Base-by-base conservation (phyloP, 139 green algal species). In the Chlorella sp. region DNA sequence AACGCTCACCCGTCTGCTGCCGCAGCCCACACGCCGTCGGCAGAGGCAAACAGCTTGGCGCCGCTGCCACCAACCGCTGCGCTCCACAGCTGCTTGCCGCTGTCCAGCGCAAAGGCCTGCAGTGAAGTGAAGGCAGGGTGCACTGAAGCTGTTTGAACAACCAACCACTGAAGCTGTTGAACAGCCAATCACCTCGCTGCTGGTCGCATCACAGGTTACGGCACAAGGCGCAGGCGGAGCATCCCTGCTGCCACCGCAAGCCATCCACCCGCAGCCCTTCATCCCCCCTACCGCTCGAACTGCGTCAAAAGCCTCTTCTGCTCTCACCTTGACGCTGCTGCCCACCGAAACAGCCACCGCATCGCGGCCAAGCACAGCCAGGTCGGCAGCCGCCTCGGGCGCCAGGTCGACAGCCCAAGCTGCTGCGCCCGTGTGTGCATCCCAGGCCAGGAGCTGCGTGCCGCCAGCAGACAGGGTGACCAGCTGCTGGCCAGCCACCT, bases 381-480 rank as follows among this genome's bases (percentile, higher is more conserved):
- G 20, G 69, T 40, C 69, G 6, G 69, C 38, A 28, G 69, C 69
- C 13, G 44, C 69, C 2, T 32, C 20, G 7, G 30, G 54, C 38
- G 54, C 76, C 51, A 81, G 54, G 19, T 81, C 54, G 32, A 30
- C 73, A 54, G 89, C 86, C 88, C 91, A 94, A n/a, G 86, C 82
- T 38, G 94, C 84, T 22, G 64, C 69, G 20, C 93, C 92, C 34
- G 90, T 86, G 14, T 68, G 28, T 0, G 78, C 62, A 40, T 93
- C 91, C 84, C 91, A 95, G 0, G 85, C 87, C 4, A 87, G 87
- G 64, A 95, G 46, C 20, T 85, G 69, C 13, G 74, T 65, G 28
- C 88, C 87, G 3, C 70, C 64, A 0, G 73, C 76, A 11, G 87
- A 90, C 38, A 89, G 75, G 5, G 84, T 80, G 22, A 92, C 24